These are phyloP conservation scores for Durio zibethinus DNA, from an alignment of 345 rosid species.

Conservation along the genomic window DNA sequence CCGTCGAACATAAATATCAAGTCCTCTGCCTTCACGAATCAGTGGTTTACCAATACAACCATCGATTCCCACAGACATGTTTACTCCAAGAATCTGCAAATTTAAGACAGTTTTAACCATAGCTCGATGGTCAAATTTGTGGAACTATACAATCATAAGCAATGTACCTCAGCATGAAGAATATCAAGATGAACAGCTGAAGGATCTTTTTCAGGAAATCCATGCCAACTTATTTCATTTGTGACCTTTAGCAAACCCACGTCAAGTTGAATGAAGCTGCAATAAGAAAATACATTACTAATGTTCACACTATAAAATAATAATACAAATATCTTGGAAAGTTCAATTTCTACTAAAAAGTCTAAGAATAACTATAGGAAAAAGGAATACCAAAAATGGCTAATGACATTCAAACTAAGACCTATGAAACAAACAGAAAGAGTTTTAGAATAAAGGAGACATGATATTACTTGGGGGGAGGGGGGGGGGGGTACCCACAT, in stretches of 20 bases:
- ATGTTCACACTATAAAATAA: slow-evolving; percentile 2
- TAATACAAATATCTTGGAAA: not conserved
- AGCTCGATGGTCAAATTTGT: slow-evolving; percentile 12
- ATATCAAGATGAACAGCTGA: slow-evolving; percentile 91
- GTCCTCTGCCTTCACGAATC: slow-evolving; percentile 84
- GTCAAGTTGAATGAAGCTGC: slow-evolving; percentile 95
- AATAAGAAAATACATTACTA: slow-evolving; percentile 19
- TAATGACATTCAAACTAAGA: not conserved
- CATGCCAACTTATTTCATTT: slow-evolving; percentile 95
- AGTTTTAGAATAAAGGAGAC: not conserved
- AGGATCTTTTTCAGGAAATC: slow-evolving; percentile 78
- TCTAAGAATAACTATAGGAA: not conserved
- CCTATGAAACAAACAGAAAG: not conserved
- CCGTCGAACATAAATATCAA: slow-evolving; percentile 79
- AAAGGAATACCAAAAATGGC: not conserved
- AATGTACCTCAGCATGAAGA: slow-evolving; percentile 90
- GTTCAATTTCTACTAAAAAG: slow-evolving; percentile 1
- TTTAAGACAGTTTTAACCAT: slow-evolving; percentile 18
- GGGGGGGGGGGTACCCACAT: not conserved
- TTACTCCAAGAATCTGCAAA: slow-evolving; percentile 82
- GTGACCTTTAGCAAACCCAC: slow-evolving; percentile 82
- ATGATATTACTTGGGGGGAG: not conserved
- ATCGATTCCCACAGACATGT: slow-evolving; percentile 88
- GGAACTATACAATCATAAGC: slow-evolving; percentile 12
- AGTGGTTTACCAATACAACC: slow-evolving; percentile 81